Evolutionary conservation across 208 protist species (phyloP).

Genomic region (Wallacemonas sp.): DNA sequence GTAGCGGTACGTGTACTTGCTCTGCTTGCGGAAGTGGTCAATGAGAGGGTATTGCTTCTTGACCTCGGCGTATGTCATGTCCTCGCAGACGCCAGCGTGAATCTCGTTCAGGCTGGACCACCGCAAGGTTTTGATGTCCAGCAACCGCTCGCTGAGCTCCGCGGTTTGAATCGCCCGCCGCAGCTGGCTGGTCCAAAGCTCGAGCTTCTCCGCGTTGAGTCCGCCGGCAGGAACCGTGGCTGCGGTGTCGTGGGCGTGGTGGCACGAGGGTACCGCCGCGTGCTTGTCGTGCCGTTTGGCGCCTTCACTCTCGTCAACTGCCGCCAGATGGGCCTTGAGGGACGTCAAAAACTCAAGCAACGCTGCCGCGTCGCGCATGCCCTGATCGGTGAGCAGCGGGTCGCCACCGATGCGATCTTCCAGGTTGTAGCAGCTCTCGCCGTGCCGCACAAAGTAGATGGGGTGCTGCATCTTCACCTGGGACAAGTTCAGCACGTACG

Average conservation of each 20-base stretch:
- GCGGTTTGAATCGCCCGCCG: slow-evolving; percentile 84
- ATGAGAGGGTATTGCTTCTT: slow-evolving; percentile 70
- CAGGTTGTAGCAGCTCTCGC: slow-evolving; percentile 81
- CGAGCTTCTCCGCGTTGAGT: slow-evolving; percentile 30
- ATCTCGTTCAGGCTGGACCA: slow-evolving; percentile 90
- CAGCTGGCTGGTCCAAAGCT: slow-evolving; percentile 88
- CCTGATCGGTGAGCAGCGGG: slow-evolving; percentile 69
- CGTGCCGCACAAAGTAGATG: slow-evolving; percentile 89
- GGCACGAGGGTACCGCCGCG: not conserved
- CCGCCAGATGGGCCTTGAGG: slow-evolving; percentile 44
- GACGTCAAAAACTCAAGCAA: slow-evolving; percentile 80
- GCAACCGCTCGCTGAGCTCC: slow-evolving; percentile 51
- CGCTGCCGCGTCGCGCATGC: slow-evolving; percentile 57
- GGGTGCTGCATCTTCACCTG: slow-evolving; percentile 84
- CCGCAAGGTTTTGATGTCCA: slow-evolving; percentile 71
- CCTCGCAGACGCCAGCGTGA: slow-evolving; percentile 87
- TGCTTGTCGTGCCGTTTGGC: not conserved
- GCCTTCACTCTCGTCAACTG: slow-evolving; percentile 5
- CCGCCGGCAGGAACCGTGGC: not conserved
- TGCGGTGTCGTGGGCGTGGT: not conserved
- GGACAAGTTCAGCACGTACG: slow-evolving; percentile 84
- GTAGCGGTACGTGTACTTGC: slow-evolving; percentile 90
- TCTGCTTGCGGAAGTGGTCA: slow-evolving; percentile 65
- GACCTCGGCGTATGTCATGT: slow-evolving; percentile 84
- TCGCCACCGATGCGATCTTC: slow-evolving; percentile 89